These are phyloP conservation scores for Cercospora sp. DNA, from an alignment of 2,329 filamentous ascomycete genomes.

Conservation along the genomic window DNA sequence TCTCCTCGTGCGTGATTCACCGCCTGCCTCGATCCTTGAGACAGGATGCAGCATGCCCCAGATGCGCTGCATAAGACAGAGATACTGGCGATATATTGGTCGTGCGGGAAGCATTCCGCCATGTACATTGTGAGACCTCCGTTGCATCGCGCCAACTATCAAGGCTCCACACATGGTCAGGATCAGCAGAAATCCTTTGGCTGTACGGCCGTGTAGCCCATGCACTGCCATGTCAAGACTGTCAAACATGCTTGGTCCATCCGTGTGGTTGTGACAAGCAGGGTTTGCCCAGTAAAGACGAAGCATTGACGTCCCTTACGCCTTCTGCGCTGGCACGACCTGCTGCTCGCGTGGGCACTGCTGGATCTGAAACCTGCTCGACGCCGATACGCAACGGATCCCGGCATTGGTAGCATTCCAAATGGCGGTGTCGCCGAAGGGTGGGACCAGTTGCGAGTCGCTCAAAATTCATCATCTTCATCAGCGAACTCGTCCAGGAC, in stretches of 20 bases:
- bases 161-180: no score
- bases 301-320: not conserved
- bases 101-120: not conserved
- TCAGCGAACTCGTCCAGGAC: conserved; percentile 68
- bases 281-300: conserved; percentile 11
- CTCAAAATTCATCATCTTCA: conserved; percentile 68
- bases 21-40: not conserved
- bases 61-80: not conserved
- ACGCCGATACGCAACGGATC: not conserved
- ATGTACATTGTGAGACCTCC: conserved; percentile 3
- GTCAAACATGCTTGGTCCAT: conserved; percentile 3
- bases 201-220: not conserved
- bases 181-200: not conserved
- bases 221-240: conserved; percentile 3
- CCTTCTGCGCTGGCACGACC: conserved; percentile 10
- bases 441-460: not conserved
- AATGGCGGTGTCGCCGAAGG: conserved; percentile 11
- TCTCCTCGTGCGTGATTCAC: not conserved
- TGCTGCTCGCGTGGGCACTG: not conserved
- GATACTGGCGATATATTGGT: not conserved
- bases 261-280: conserved; percentile 14
- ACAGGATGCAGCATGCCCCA: not conserved
- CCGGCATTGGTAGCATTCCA: not conserved
- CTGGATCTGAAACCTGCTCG: not conserved
- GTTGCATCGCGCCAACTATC: not conserved